Base-by-base conservation (phyloP, 1,284 basidiomycete genomes). In the Schizophyllum commune region DNA sequence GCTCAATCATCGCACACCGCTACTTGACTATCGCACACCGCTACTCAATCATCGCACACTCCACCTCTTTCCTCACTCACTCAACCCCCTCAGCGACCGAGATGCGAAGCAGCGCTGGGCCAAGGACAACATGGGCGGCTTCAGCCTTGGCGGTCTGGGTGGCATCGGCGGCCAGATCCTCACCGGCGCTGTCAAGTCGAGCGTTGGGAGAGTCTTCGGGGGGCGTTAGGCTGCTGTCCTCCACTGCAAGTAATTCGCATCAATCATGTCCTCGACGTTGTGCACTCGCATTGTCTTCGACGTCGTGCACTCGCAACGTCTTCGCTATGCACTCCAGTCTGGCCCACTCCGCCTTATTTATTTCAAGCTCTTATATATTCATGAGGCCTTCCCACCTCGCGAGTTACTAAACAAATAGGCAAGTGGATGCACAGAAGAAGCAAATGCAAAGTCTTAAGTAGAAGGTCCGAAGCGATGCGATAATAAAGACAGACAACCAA, bases 41-140 rank as follows among this genome's bases (percentile, higher is more conserved):
- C n/a, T n/a, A n/a, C n/a, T n/a, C n/a, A n/a, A n/a, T n/a, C n/a
- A n/a, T n/a, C n/a, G n/a, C n/a, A n/a, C n/a, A n/a, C n/a, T n/a
- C n/a, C n/a, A n/a, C n/a, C n/a, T n/a, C n/a, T n/a, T n/a, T n/a
- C n/a, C n/a, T n/a, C n/a, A n/a, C 34, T 47, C 56, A 8, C 62
- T 64, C 20, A 57, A 56, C 32, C 60, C 20, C n/a, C 55, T 22
- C 69, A 94, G 93, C 32, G 93, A 96, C 71, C 84, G 92, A 59
- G 93, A 96, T 68, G 89, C 92, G 33, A 94, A 95, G 72, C 82
- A 86, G 69, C 84, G 85, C 61, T 94, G 90, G 91, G 91, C 91
- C 1, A 85, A 82, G 56, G 78, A 90, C 15, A 81, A 83, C 17
- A 77, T 84, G 17, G 82, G 83, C 1, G 81, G 79, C 39, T 91